phyloP scores from a whole-genome alignment of 495 filamentous ascomycete genomes.

The Aspergillus nidulans region DNA sequence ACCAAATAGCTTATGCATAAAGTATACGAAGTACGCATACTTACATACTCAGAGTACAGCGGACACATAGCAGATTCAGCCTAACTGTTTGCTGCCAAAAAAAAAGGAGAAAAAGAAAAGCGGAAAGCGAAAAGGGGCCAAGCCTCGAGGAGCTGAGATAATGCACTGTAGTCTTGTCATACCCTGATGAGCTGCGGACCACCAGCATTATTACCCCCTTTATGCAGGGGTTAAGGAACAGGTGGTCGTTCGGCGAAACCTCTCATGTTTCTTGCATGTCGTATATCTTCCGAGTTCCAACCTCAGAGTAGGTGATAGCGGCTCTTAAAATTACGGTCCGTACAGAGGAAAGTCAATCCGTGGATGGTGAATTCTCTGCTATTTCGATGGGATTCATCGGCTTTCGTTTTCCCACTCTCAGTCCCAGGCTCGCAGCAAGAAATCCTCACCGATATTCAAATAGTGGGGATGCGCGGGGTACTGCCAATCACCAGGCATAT shows the following conservation, averaged over 20 bases:
- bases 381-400: neutral
- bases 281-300: neutral
- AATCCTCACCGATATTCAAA: slow-evolving; percentile 17
- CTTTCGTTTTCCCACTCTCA: neutral
- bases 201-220: neutral
- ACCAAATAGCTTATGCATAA: slow-evolving; percentile 12
- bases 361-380: neutral
- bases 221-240: neutral
- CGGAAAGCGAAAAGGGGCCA: neutral
- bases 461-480: slow-evolving; percentile 30
- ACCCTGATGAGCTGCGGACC: neutral
- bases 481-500: slow-evolving; percentile 28
- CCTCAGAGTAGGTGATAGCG: neutral
- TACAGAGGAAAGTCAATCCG: no score
- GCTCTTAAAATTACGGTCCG: neutral
- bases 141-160: neutral
- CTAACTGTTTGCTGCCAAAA: neutral
- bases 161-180: neutral
- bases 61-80: neutral
- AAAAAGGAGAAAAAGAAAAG: neutral
- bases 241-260: neutral
- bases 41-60: neutral
- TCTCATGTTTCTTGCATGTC: neutral
- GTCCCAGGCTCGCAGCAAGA: neutral
- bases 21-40: neutral